Evolutionary conservation across 1,139 yeast genomes (phyloP).

Genomic region (Yamadazyma buinensis): DNA sequence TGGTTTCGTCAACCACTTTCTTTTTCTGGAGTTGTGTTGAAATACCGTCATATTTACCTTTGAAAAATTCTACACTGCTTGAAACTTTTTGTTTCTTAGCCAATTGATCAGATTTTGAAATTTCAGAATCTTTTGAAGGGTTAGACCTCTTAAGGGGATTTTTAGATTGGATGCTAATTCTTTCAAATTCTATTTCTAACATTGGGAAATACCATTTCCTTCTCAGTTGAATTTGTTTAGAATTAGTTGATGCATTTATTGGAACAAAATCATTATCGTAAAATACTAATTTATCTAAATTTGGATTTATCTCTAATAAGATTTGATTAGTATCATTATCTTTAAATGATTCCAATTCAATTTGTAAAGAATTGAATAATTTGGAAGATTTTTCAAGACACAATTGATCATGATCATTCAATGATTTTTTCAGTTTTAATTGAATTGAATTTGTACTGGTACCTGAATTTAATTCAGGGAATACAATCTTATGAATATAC

Average conservation of each 20-base stretch:
- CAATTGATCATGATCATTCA: conserved; percentile 22
- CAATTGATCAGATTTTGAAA: conserved; percentile 12
- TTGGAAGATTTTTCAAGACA: conserved; percentile 27
- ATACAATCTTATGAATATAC: conserved; percentile 39
- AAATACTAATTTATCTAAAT: conserved; percentile 30
- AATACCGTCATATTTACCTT: conserved; percentile 34
- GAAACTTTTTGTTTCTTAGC: conserved; percentile 24
- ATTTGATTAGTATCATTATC: conserved; percentile 31
- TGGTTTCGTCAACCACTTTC: conserved; percentile 15
- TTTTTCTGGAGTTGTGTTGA: conserved; percentile 19
- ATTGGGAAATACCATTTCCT: conserved; percentile 39
- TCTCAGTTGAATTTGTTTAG: conserved; percentile 24
- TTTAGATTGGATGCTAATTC: conserved; percentile 18
- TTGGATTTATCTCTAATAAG: conserved; percentile 31
- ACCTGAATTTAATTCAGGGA: conserved; percentile 35
- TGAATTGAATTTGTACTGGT: conserved; percentile 9
- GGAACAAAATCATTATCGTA: conserved; percentile 24
- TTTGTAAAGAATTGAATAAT: conserved; percentile 23
- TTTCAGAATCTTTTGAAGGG: conserved; percentile 13
- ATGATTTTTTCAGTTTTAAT: conserved; percentile 22
- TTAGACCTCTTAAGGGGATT: conserved; percentile 22
- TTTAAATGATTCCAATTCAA: conserved; percentile 30
- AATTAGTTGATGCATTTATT: conserved; percentile 11
- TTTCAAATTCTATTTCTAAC: conserved; percentile 40
- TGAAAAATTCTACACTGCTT: conserved; percentile 40